Percentiles rank a stretch among this genome's conserved stretches.
phyloP scores from a whole-genome alignment of 768 basidiomycete genomes.

The Trametes cingulata region DNA sequence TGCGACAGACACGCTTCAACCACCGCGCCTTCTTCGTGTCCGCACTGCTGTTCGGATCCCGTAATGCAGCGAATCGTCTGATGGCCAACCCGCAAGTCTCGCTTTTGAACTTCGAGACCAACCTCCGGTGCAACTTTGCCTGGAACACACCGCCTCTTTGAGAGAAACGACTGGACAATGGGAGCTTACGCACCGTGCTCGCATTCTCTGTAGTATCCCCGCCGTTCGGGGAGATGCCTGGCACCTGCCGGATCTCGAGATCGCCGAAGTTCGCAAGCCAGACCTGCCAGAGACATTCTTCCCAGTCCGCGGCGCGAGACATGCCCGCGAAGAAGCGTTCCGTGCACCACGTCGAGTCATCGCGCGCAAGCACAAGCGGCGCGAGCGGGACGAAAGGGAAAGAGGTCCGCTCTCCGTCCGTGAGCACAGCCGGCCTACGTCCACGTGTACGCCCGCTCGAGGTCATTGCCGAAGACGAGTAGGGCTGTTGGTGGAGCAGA shows the following conservation, averaged over 20 bases:
- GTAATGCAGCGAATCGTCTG: constrained; percentile 42
- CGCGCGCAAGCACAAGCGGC: constrained; percentile 44
- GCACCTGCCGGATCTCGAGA: constrained; percentile 29
- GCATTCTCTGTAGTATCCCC: constrained; percentile 26
- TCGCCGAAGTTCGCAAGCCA: constrained; percentile 56
- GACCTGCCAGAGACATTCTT: constrained; percentile 66
- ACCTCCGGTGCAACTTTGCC: constrained; percentile 44
- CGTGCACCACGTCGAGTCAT: constrained; percentile 60
- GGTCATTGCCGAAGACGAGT: constrained; percentile 12
- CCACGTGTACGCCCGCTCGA: background rate
- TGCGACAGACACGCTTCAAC: constrained; percentile 57
- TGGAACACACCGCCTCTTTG: constrained; percentile 24
- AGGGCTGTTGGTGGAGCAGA: constrained; percentile 18
- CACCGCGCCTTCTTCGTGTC: constrained; percentile 50
- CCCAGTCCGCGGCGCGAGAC: constrained; percentile 56
- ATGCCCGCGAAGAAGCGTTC: constrained; percentile 51
- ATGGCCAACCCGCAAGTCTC: constrained; percentile 55
- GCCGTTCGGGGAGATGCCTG: constrained; percentile 7
- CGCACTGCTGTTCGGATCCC: constrained; percentile 34
- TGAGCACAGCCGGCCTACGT: constrained; percentile 32
- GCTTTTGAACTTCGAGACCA: constrained; percentile 48
- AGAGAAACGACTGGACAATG: background rate
- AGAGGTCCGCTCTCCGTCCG: constrained; percentile 31
- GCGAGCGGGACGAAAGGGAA: constrained; percentile 45
- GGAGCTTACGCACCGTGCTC: constrained; percentile 3